A percentile compares a stretch with the other conserved stretches of the same genome.
Evolutionary conservation across 1,284 basidiomycete species (phyloP).

Genomic region (Heterobasidion irregulare): DNA sequence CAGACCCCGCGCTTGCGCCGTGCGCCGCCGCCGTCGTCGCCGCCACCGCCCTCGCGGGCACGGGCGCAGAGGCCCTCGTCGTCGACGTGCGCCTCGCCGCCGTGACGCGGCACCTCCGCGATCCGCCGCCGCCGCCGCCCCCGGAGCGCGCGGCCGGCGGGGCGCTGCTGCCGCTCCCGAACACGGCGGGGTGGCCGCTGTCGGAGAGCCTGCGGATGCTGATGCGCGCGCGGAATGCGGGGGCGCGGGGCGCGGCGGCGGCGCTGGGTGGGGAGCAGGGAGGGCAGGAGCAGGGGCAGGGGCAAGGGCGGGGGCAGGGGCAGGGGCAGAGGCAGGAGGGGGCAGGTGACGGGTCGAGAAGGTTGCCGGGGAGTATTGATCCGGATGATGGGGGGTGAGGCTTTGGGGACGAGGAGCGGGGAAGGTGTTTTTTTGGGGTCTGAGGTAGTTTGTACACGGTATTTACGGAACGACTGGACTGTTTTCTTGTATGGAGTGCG

Average conservation of each 20-base stretch:
- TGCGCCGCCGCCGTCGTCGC: constrained; percentile 21
- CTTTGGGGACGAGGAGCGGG: not conserved
- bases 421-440: too few species aligned
- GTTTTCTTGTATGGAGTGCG: too few species aligned
- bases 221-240: constrained; percentile 35
- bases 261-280: constrained; percentile 18
- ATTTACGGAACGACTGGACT: too few species aligned
- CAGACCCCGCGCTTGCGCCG: not conserved
- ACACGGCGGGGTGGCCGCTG: constrained; percentile 46
- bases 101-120: constrained; percentile 44
- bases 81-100: constrained; percentile 50
- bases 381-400: constrained; percentile 16
- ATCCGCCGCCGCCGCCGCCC: constrained; percentile 35
- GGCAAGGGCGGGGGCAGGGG: too few species aligned
- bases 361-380: constrained; percentile 36
- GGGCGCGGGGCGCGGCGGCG: constrained; percentile 22
- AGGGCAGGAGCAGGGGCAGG: too few species aligned
- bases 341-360: constrained; percentile 14
- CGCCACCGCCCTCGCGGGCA: too few species aligned
- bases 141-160: constrained; percentile 18
- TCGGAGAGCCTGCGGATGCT: constrained; percentile 43
- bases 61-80: constrained; percentile 19
- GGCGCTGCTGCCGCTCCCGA: constrained; percentile 48
- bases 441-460: too few species aligned
- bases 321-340: constrained; percentile 7